Evolutionary conservation across 441 rosid species (phyloP), one percentile per base, ranked within the genome.

Genomic region (Cnidoscolus chayamansa): DNA sequence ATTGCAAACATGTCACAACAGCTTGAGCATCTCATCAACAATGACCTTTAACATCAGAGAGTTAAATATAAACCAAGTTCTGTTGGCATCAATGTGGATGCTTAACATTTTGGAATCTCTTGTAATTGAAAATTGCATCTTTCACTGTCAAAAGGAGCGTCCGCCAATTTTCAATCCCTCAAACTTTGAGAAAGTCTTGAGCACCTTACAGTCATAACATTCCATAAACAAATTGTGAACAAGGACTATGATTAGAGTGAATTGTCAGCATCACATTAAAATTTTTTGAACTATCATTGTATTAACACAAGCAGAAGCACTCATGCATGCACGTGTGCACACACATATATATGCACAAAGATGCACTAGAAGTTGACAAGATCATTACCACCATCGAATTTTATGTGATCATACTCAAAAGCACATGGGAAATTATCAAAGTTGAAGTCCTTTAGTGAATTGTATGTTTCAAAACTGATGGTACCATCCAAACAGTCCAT

Each of bases 371-470:
- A 50, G 12, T 49, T 31, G 12, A 15, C 54, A 49, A 32, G 71
- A 32, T 35, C 1, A 32, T 67, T 68, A 68, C 72, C 72, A 10
- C 32, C 48, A 58, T 55, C 61, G 12, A 68, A 55, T 10, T 68
- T 40, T 1, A 40, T 40, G 35, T 68, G 50, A 6, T 68, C 53
- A 54, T 35, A 30, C 37, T 68, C 31, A 10, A 68, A 40, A 35
- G 63, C 62, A 68, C 72, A 19, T n/a, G 71, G 31, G 35, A 54
- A 37, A 55, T 35, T 37, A 9, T 40, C 72, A 68, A 35, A 4
- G 37, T 11, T 40, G 63, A 54, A 54, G 17, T 50, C 63, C 61
- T 32, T 55, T 54, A 20, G 17, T 19, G 35, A 37, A 55, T 19
- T 55, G 35, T 40, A 55, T 10, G 50, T 13, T 10, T 40, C 72